Base-by-base conservation (phyloP, 202 grass and related monocot genomes). In the Bolboschoenoplectus hybrid region DNA sequence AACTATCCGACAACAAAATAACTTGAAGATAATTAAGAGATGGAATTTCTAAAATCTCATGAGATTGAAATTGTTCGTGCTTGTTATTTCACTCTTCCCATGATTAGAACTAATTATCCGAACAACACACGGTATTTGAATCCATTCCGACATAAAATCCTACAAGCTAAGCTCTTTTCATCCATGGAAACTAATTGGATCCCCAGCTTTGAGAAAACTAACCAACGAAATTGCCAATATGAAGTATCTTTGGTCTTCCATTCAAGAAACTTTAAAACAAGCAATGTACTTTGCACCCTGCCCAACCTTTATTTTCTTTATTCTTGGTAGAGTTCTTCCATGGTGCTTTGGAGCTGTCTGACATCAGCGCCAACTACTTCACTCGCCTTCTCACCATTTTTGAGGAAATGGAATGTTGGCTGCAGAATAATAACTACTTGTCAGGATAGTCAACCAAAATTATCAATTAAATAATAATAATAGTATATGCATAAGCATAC, bases 321-420 rank as follows among this genome's bases (percentile, higher is more conserved):
- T 79, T 92, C 92, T 92, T 94, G 90, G 90, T 94, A 85, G 32
- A 98, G 88, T 63, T 66, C 91, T 81, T 92, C 89, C 91, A 98
- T 94, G 44, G 88, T 74, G 34, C 64, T 39, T 85, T 92, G 74
- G 39, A 98, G 91, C 64, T 87, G 86, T 64, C 82, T 80, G 5
- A 63, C 85, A 67, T 96, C 86, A 53, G 88, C 93, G 9, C 97
- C 96, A 85, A 96, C 86, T 36, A 96, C 43, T 90, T 92, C 97
- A n/a, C 7, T 71, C 17, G 88, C 82, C 68, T 91, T 96, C 79
- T 92, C 44, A 61, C 97, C 97, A 49, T 98, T 86, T 83, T 98
- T 85, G 58, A 90, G 93, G 49, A 96, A 94, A 49, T 98, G 97
- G 84, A 98, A 94, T 0, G 97, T 98, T 63, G 97, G 97, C 93